Conservation (phyloP, 768 basidiomycete species). For the Chiua virens region DNA sequence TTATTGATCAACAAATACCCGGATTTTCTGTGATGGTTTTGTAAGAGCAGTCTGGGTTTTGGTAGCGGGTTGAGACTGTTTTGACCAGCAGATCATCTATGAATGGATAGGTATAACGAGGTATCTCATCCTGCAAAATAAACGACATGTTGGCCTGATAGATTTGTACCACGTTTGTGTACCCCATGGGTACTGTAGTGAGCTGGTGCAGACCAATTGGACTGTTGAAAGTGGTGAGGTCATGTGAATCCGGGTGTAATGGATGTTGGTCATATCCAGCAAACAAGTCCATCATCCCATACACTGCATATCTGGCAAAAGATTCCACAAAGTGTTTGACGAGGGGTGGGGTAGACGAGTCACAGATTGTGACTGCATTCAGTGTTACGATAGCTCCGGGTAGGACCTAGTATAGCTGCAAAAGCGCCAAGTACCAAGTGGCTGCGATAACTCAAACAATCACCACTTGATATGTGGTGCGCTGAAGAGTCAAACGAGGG, state of each 20-base stretch:
- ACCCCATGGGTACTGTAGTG: conserved; percentile 35
- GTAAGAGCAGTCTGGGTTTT: conserved; percentile 23
- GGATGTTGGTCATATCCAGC: neutral
- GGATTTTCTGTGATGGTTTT: conserved; percentile 39
- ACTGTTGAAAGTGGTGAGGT: conserved; percentile 41
- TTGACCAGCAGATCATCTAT: conserved; percentile 41
- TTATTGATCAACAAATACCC: conserved; percentile 28
- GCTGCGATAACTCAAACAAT: too few species aligned
- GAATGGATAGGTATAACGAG: conserved; percentile 36
- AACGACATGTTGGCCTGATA: conserved; percentile 40
- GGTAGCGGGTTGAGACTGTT: conserved; percentile 33
- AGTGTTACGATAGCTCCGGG: too few species aligned
- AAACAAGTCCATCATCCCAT: neutral
- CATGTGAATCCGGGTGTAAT: conserved; percentile 5
- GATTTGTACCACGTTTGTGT: conserved; percentile 40
- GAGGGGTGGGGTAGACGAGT: neutral
- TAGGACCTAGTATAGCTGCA: too few species aligned
- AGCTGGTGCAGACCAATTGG: conserved; percentile 18
- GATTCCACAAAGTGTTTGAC: neutral
- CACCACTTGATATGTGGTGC: too few species aligned
- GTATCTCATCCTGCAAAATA: conserved; percentile 40
- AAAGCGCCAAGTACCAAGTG: too few species aligned
- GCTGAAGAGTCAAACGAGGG: too few species aligned
- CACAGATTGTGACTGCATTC: neutral
- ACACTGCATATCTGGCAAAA: neutral